A percentile compares a stretch with the other conserved stretches of the same genome.
Conservation (phyloP, 768 basidiomycete genomes). For the Calocybe indica region DNA sequence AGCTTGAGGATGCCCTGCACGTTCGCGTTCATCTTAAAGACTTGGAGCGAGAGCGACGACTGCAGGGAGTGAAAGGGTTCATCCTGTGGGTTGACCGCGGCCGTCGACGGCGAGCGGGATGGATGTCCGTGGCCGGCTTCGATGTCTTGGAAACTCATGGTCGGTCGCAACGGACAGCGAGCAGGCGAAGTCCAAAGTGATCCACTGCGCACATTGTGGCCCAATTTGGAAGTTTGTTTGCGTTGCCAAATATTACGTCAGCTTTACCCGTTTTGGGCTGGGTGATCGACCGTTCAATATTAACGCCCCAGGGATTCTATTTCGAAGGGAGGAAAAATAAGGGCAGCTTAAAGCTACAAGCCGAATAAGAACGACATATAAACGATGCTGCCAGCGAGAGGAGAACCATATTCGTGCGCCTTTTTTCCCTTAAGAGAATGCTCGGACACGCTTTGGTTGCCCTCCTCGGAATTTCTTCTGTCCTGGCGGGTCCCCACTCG, state of each 20-base stretch:
- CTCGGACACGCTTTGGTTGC: neutral
- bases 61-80: constrained; percentile 71
- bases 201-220: no score
- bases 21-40: constrained; percentile 98
- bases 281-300: no score
- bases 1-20: constrained; percentile 92
- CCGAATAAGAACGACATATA: no score
- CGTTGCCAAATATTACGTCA: no score
- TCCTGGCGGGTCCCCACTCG: neutral
- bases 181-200: no score
- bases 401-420: no score
- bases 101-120: constrained; percentile 23
- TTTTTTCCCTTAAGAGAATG: neutral
- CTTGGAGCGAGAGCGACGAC: constrained; percentile 80
- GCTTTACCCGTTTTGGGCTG: no score
- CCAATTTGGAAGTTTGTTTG: no score
- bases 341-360: no score
- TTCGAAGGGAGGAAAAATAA: no score
- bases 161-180: neutral
- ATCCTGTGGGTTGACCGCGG: constrained; percentile 51
- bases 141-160: constrained; percentile 54
- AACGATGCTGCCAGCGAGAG: no score
- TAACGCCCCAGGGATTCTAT: no score
- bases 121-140: constrained; percentile 40
- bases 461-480: neutral